Percentiles rank a stretch among this genome's conserved stretches.
These are phyloP conservation scores for Venturia aucupariae DNA, from an alignment of 2,329 filamentous ascomycete species.

Conservation along the genomic window DNA sequence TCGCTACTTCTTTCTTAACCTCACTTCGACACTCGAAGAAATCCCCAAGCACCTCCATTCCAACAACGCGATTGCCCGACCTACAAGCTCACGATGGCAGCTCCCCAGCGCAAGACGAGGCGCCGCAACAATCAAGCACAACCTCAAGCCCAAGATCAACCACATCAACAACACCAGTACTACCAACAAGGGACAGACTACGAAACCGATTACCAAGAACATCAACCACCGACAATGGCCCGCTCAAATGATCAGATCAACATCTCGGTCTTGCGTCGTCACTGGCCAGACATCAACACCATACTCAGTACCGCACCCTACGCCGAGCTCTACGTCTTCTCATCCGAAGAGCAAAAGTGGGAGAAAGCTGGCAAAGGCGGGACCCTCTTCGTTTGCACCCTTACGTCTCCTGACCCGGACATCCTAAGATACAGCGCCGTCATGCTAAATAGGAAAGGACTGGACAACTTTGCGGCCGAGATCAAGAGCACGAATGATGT, in stretches of 20 bases:
- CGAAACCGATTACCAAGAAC: conserved; percentile 47
- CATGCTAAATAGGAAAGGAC: conserved; percentile 39
- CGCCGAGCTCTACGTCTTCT: conserved; percentile 77
- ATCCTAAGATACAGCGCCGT: conserved; percentile 34
- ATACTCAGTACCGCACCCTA: conserved; percentile 79
- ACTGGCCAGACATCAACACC: conserved; percentile 62
- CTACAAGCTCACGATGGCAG: not conserved
- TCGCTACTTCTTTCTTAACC: too few species aligned
- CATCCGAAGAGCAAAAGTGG: conserved; percentile 57
- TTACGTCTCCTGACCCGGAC: conserved; percentile 31
- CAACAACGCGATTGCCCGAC: not conserved
- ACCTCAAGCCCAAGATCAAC: conserved; percentile 13
- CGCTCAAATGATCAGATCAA: conserved; percentile 80
- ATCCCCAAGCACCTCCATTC: not conserved
- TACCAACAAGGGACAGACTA: conserved; percentile 41
- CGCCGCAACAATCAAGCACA: conserved; percentile 7
- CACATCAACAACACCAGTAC: conserved; percentile 12
- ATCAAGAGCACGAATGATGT: conserved; percentile 34
- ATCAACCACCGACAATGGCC: conserved; percentile 19
- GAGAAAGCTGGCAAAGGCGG: conserved; percentile 81
- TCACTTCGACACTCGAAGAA: too few species aligned
- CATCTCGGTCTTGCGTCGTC: conserved; percentile 70
- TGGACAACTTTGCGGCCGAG: conserved; percentile 39
- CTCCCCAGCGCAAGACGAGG: conserved; percentile 1
- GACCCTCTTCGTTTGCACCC: conserved; percentile 75